Evolutionary conservation across 2,329 filamentous ascomycete genomes (phyloP), one percentile per base, ranked within the genome.

Genomic region (Trichoderma sp.): DNA sequence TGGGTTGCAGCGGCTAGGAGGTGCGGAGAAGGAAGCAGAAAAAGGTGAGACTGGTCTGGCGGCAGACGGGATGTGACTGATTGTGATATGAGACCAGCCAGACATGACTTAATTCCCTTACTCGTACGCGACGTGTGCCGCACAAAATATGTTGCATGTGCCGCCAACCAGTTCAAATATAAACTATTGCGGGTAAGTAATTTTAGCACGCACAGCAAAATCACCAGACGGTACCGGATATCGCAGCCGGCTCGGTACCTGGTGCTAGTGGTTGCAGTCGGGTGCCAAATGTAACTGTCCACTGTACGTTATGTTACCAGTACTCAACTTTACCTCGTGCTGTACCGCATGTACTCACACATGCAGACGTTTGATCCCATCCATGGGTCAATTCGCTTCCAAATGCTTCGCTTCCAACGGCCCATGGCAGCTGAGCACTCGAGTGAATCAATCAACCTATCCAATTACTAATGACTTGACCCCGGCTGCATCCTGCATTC

Each of bases 1-100:
- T 60, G 53, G 53, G 31, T 65, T 33, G 24, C 65, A 45, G 74
- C 60, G 67, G 67, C 74, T 75, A 38, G 68, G 63, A 59, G 21
- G 67, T 72, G 45, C 56, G 69, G 74, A 69, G 59, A 75, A 53
- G 45, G 66, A 50, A 45, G 63, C 63, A n/a, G 16, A 9, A n/a
- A 45, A 50, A 29, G 59, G 35, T 45, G 38, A 62, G 56, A 60
- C 53, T 35, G 18, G 53, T 60, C 41, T 71, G 38, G 35, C 67
- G 33, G 67, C 56, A 31, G 63, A 41, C 63, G 63, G 35, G 63
- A 45, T 66, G 63, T 50, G 63, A 66, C 38, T 41, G 35, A 27
- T 14, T 66, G 63, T 66, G 63, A 66, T 45, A 18, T 29, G 63
- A 65, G 62, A 66, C 35, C 5, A 38, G 35, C 35, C 35, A 38